These are phyloP conservation scores for Salix koriyanagi DNA, from an alignment of 345 rosid genomes.

Conservation along the genomic window DNA sequence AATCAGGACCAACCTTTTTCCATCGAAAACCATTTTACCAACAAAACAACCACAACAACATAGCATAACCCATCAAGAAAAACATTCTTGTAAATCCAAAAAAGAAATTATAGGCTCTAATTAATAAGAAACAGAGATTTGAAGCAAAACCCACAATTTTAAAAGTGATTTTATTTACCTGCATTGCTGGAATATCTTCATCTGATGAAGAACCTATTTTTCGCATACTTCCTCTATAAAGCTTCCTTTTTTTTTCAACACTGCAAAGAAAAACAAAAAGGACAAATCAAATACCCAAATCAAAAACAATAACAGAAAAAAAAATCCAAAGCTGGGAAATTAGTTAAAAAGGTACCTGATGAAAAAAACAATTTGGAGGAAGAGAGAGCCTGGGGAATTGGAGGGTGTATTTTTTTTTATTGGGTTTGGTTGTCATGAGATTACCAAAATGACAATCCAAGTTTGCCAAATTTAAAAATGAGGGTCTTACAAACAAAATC, in stretches of 20 bases:
- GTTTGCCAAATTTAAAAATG: neutral
- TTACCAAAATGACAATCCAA: neutral
- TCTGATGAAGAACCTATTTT: slow-evolving; percentile 27
- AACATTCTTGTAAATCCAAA: neutral
- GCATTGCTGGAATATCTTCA: slow-evolving; percentile 29
- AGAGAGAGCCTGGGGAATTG: neutral
- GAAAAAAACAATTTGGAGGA: too few relatives aligned
- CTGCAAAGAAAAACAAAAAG: neutral
- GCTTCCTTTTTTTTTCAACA: neutral
- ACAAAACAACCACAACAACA: too few relatives aligned
- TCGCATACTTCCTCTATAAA: neutral
- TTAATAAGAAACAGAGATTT: neutral
- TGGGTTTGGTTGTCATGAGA: neutral
- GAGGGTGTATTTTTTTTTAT: neutral
- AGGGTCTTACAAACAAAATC: too few relatives aligned
- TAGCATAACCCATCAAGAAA: too few relatives aligned
- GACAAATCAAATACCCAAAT: neutral
- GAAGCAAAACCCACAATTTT: neutral
- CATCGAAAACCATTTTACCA: too few relatives aligned
- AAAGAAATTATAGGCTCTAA: neutral
- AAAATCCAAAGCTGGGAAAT: neutral
- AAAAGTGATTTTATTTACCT: slow-evolving; percentile 8
- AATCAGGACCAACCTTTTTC: too few relatives aligned
- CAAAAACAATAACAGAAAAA: neutral
- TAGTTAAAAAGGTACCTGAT: neutral